Evolutionary conservation across 768 basidiomycete species (phyloP).

Genomic region (Neoboletus brunneissimus): DNA sequence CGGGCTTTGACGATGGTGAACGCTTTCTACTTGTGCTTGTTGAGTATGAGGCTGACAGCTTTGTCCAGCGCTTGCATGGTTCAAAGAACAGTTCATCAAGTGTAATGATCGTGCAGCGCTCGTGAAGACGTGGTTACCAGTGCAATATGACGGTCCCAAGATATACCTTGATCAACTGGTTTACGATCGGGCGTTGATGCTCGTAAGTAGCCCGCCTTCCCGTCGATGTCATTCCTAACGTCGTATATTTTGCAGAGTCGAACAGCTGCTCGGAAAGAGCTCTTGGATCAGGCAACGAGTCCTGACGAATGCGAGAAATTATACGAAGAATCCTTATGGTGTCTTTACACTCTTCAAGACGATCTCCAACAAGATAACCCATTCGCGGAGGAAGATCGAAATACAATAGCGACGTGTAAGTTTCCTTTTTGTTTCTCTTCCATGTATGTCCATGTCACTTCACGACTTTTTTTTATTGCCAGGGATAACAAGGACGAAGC

Average conservation of each 20-base stretch:
- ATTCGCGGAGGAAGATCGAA: slow-evolving; percentile 79
- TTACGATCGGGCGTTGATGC: slow-evolving; percentile 84
- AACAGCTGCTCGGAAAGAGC: slow-evolving; percentile 86
- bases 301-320: slow-evolving; percentile 88
- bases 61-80: slow-evolving; percentile 73
- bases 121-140: slow-evolving; percentile 85
- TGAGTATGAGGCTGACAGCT: slow-evolving; percentile 7
- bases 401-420: slow-evolving; percentile 75
- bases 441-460: background rate
- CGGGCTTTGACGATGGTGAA: slow-evolving; percentile 76
- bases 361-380: slow-evolving; percentile 83
- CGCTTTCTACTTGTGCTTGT: slow-evolving; percentile 2
- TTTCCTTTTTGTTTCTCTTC: slow-evolving; percentile 7
- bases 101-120: slow-evolving; percentile 89
- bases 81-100: slow-evolving; percentile 90
- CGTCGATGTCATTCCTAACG: background rate
- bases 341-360: slow-evolving; percentile 89
- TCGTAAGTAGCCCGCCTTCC: slow-evolving; percentile 50
- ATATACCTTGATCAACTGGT: slow-evolving; percentile 88
- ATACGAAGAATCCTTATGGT: slow-evolving; percentile 95
- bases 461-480: background rate
- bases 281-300: slow-evolving; percentile 71
- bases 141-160: slow-evolving; percentile 77
- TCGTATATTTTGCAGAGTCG: slow-evolving; percentile 60
- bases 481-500: slow-evolving; percentile 87